Conservation (phyloP, 139 green algal species). For the Chlorokybus atmophyticus region DNA sequence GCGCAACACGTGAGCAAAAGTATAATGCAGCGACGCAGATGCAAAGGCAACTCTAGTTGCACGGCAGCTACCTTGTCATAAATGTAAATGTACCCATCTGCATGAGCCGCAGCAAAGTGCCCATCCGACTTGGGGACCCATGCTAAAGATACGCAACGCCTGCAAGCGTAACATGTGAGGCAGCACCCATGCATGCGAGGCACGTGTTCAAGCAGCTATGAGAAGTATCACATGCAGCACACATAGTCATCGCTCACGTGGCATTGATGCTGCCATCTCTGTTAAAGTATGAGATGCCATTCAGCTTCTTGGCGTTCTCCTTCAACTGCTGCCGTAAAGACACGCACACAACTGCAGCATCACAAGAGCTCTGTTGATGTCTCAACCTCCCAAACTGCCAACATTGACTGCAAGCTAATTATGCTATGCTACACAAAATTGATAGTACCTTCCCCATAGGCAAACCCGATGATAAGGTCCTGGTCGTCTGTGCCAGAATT, state of each 20-base stretch:
- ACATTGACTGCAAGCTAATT: too few species aligned
- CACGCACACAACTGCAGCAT: conserved; percentile 12
- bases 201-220: too few species aligned
- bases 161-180: too few species aligned
- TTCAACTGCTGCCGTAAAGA: conserved; percentile 13
- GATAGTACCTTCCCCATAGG: conserved; percentile 17
- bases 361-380: too few species aligned
- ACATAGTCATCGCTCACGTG: too few species aligned
- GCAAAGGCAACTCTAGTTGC: neutral
- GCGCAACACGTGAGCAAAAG: too few species aligned
- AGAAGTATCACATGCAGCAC: too few species aligned
- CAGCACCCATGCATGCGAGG: too few species aligned
- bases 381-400: too few species aligned
- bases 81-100: conserved; percentile 22
- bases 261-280: conserved; percentile 7
- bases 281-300: conserved; percentile 9
- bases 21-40: too few species aligned
- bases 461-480: conserved; percentile 21
- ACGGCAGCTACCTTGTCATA: conserved; percentile 22
- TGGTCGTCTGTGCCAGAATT: conserved; percentile 10
- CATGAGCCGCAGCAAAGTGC: conserved; percentile 15
- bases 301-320: conserved; percentile 12
- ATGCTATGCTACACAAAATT: too few species aligned
- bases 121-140: conserved; percentile 17
- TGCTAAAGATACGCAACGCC: conserved; percentile 8